Conservation (phyloP, 2,329 filamentous ascomycete genomes). For the Cadophora malorum region DNA sequence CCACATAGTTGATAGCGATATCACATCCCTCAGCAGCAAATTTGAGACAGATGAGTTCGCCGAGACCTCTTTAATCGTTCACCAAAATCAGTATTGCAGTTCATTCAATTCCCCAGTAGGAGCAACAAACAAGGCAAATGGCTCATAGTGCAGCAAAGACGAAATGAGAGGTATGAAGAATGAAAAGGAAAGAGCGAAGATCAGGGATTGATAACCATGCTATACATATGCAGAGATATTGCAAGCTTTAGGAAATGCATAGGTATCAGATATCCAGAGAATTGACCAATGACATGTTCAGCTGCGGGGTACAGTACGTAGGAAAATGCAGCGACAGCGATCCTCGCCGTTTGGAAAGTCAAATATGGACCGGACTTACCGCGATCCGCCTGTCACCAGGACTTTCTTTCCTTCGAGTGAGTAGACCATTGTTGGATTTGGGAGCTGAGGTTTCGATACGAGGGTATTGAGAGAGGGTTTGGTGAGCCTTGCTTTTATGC, state of each 20-base stretch:
- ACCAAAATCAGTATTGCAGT: background rate
- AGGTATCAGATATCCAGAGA: no score
- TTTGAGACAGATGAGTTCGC: conserved; percentile 63
- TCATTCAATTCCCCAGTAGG: no score
- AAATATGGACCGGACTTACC: conserved; percentile 51
- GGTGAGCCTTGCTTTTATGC: background rate
- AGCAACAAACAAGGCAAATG: no score
- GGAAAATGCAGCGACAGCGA: background rate
- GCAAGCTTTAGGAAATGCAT: no score
- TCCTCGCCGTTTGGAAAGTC: background rate
- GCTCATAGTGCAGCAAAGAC: background rate
- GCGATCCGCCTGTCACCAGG: conserved; percentile 67
- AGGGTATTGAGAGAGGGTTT: background rate
- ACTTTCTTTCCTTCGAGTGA: conserved; percentile 66
- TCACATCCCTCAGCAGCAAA: conserved; percentile 70
- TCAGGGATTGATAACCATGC: no score
- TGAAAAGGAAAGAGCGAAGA: no score
- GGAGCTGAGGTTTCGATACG: background rate
- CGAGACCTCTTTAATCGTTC: conserved; percentile 60
- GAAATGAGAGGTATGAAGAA: background rate
- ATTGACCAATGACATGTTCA: background rate
- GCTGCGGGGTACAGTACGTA: background rate
- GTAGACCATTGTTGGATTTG: conserved; percentile 60
- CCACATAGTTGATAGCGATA: conserved; percentile 69
- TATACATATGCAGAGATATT: background rate